phyloP scores from a whole-genome alignment of 2,329 filamentous ascomycete species.

The Didymella pinodella region DNA sequence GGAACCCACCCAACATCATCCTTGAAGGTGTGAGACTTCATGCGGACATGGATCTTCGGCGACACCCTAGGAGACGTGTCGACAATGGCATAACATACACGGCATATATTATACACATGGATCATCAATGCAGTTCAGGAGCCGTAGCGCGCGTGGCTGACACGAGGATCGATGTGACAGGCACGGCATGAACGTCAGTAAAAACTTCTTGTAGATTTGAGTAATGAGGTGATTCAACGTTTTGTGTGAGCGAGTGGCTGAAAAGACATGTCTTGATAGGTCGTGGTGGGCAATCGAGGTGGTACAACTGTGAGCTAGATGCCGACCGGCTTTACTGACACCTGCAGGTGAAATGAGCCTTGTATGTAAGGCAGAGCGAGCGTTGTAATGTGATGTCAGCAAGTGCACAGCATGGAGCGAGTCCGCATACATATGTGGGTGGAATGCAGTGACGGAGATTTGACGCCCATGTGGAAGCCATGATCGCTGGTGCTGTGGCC shows the following conservation, averaged over 20 bases:
- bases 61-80: slow-evolving; percentile 2
- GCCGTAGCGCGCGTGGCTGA: slow-evolving; percentile 6
- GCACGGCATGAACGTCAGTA: slow-evolving; percentile 15
- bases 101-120: slow-evolving; percentile 11
- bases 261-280: slow-evolving; percentile 9
- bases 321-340: slow-evolving; percentile 13
- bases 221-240: slow-evolving; percentile 13
- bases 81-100: slow-evolving; percentile 5
- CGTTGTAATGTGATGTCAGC: not conserved
- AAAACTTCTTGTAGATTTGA: slow-evolving; percentile 5
- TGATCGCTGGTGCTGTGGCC: slow-evolving; percentile 1
- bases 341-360: slow-evolving; percentile 17
- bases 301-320: slow-evolving; percentile 10
- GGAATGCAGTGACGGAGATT: slow-evolving; percentile 12
- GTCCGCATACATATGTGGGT: slow-evolving; percentile 1
- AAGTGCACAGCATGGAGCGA: slow-evolving; percentile 5
- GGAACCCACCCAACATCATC: slow-evolving; percentile 3
- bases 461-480: slow-evolving; percentile 18
- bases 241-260: slow-evolving; percentile 16
- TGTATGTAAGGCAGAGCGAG: slow-evolving; percentile 4
- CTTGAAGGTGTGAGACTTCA: slow-evolving; percentile 10
- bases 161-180: slow-evolving; percentile 17
- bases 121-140: slow-evolving; percentile 11
- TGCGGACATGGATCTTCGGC: slow-evolving; percentile 18
- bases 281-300: slow-evolving; percentile 3